Base-by-base conservation (phyloP, 2,329 filamentous ascomycete species). In the Zopfia rhizophila region DNA sequence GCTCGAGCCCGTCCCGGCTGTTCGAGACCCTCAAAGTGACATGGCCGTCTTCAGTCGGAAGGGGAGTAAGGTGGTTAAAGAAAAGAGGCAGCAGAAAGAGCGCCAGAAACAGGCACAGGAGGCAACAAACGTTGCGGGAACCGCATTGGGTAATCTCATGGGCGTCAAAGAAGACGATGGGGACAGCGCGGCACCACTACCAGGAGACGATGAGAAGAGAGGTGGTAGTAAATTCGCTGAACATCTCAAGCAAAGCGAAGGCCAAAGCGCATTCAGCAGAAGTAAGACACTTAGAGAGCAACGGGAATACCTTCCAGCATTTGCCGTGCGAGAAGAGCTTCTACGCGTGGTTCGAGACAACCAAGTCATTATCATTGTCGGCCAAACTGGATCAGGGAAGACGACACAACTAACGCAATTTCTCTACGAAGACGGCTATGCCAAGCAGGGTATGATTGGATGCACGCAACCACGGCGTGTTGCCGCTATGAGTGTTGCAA, bases 31-130 rank as follows among this genome's bases (percentile, higher is more conserved):
- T 18, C 93, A 97, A 72, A 99, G 95, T 67, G 94, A 99, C 66
- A 96, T 99, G 94, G 94, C 94, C 1, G 92, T 99, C 1, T 97
- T 97, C 62, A 96, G 91, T 74, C 84, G 93, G 30, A 97, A 97
- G 69, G 94, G 94, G 1, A 97, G 93, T 67, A 89, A 86, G 60
- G 91, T 97, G 2, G 94, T 99, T 10, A 90, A 89, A 63, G 94
- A 99, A 61, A 87, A 88, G 59, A 82, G 95, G 29, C 91, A 96
- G 72, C 91, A 96, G 71, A 88, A 92, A 53, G 94, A 99, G 70
- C 84, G 94, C 29, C 90, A 96, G 65, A 91, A 91, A 61, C 93
- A 97, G 71, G 93, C 94, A 0, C 91, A 97, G 67, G 89, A 97
- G 64, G 93, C 94, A 5, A 97, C 94, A 0, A 97, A 90, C 58